Base-by-base conservation (phyloP, 2,329 filamentous ascomycete genomes). In the Talaromyces sp. region DNA sequence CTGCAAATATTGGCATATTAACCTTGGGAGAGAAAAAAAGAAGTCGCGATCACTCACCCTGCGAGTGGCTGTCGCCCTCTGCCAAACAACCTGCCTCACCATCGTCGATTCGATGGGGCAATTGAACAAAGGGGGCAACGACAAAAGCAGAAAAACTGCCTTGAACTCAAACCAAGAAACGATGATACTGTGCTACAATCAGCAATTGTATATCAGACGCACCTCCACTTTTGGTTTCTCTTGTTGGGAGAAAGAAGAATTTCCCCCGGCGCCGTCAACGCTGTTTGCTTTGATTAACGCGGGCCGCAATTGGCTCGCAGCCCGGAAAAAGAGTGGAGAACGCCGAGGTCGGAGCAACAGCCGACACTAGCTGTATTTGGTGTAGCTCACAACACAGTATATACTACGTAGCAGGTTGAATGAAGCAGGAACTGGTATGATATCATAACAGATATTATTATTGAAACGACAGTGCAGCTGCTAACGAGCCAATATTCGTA, bases 1-100 rank as follows among this genome's bases (percentile, higher is more conserved):
- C 72, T 74, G 62, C 31, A 51, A 17, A 14, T 14, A 46, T 46
- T 19, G 24, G 19, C n/a, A 46, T 46, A n/a, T n/a, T n/a, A 46
- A 38, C 12, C 17, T n/a, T 17, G 4, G 14, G 10, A 3, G 26
- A 21, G 27, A 46, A 43, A 58, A 32, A 21, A 54, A 19, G 14
- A 19, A 59, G 54, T 41, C n/a, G 12, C 35, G 38, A 14, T 21
- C 29, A 62, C 73, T 65, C 63, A 75, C 73, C 67, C 70, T 72
- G 59, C 70, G 73, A 66, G 71, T 71, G 64, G 72, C 72, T 54
- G 68, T 68, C 60, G 70, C 72, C 67, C 70, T 66, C 65, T 74
- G 70, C 72, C 72, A 75, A 60, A 75, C 68, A 67, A 75, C 64
- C 64, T 75, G 73, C 66, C 72, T 74, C 66, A 75, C 71, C 73